phyloP scores from a whole-genome alignment of 495 filamentous ascomycete genomes.

The Penicillium riverlandense region DNA sequence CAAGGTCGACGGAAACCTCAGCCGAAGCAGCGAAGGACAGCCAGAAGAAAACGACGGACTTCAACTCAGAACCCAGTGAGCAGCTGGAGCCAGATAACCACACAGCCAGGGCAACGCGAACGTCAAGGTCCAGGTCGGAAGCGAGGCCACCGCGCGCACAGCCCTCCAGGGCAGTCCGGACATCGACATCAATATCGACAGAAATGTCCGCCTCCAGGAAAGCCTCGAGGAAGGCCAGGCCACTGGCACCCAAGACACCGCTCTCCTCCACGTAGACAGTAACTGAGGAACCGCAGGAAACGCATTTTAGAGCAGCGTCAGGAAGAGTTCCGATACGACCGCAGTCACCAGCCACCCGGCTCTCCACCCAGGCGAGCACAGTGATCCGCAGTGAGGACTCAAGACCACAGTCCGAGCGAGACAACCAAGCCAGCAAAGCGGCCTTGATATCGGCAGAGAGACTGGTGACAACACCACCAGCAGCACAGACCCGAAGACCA shows the following conservation, averaged over 20 bases:
- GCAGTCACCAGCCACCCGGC: conserved; percentile 20
- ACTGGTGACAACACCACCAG: conserved; percentile 27
- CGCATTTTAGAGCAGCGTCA: conserved; percentile 21
- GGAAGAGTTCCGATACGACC: conserved; percentile 22
- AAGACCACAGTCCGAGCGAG: conserved; percentile 23
- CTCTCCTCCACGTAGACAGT: conserved; percentile 21
- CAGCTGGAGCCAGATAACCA: conserved; percentile 34
- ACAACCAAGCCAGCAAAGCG: conserved; percentile 27
- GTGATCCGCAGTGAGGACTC: conserved; percentile 21
- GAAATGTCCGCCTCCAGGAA: conserved; percentile 28
- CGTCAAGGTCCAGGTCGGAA: conserved; percentile 17
- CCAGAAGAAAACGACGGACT: conserved; percentile 37
- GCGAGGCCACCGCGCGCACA: conserved; percentile 29
- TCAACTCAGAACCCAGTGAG: conserved; percentile 33
- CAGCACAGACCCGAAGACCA: conserved; percentile 30
- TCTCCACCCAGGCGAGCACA: conserved; percentile 30
- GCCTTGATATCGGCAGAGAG: conserved; percentile 29
- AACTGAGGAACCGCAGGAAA: conserved; percentile 33
- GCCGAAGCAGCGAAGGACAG: conserved; percentile 26
- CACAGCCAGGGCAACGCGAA: conserved; percentile 26
- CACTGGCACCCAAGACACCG: conserved; percentile 23
- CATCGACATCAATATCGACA: conserved; percentile 19
- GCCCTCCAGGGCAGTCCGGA: conserved; percentile 23
- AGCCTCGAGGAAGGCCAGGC: conserved; percentile 26
- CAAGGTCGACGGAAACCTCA: conserved; percentile 23